phyloP scores from a whole-genome alignment of 306 rosid species.

The Nissolia schottii region DNA sequence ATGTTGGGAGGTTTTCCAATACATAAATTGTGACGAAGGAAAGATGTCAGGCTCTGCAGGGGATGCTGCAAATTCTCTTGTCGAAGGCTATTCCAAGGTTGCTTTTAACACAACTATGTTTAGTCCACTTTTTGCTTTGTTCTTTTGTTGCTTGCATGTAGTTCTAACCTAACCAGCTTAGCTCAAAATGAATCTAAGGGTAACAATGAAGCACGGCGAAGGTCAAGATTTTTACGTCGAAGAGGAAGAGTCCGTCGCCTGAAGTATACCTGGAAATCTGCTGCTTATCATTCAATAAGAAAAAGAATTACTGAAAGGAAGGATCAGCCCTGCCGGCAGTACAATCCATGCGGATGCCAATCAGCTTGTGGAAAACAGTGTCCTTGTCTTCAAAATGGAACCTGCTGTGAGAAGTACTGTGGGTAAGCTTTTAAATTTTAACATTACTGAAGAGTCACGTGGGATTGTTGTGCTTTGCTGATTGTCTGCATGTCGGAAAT shows the following conservation, averaged over 20 bases:
- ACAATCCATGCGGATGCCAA: constrained; percentile 93
- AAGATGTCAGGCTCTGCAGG: constrained; percentile 73
- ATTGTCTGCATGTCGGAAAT: constrained; percentile 13
- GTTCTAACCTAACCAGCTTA: constrained; percentile 22
- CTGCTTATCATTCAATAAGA: constrained; percentile 95
- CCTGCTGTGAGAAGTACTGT: constrained; percentile 98
- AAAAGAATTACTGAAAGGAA: constrained; percentile 94
- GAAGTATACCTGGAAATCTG: constrained; percentile 97
- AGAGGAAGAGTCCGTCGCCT: constrained; percentile 97
- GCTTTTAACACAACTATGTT: constrained; percentile 29
- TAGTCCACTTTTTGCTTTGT: constrained; percentile 7
- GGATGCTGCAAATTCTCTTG: constrained; percentile 73
- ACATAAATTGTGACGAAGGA: constrained; percentile 76
- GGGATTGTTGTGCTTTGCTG: not conserved
- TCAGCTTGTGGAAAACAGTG: constrained; percentile 97
- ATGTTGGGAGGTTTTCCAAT: constrained; percentile 92
- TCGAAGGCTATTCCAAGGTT: constrained; percentile 93
- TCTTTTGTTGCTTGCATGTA: constrained; percentile 7
- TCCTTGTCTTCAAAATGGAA: constrained; percentile 87
- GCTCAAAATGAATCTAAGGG: constrained; percentile 59
- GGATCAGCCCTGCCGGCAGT: constrained; percentile 98
- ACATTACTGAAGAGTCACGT: constrained; percentile 6
- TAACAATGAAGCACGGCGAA: constrained; percentile 80
- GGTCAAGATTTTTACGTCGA: constrained; percentile 92
- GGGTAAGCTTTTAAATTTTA: constrained; percentile 70